These are phyloP conservation scores for Aureobasidium sp. DNA, from an alignment of 2,329 filamentous ascomycete species.

Conservation along the genomic window DNA sequence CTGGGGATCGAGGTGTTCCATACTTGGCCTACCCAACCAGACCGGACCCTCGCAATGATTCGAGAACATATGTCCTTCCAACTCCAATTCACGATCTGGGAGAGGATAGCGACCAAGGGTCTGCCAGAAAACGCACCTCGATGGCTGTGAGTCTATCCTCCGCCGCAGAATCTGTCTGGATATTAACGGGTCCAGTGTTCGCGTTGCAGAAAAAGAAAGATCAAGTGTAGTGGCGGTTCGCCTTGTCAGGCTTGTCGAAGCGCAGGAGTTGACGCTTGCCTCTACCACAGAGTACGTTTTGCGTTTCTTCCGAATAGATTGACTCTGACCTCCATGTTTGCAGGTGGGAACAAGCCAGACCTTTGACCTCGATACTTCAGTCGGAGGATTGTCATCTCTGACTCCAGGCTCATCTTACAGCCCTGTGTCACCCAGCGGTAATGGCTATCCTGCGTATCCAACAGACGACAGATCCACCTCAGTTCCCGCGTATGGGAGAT, in stretches of 20 bases:
- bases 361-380: not conserved
- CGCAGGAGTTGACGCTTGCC: slow-evolving; percentile 61
- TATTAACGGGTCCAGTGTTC: slow-evolving; percentile 55
- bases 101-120: slow-evolving; percentile 27
- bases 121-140: slow-evolving; percentile 5
- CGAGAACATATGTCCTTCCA: slow-evolving; percentile 16
- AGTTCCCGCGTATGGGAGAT: not conserved
- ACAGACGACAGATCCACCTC: not conserved
- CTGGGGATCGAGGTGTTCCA: not conserved
- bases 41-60: not conserved
- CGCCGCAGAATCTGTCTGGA: slow-evolving; percentile 36
- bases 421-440: not conserved
- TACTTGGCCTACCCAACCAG: not conserved
- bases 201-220: slow-evolving; percentile 87
- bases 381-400: not conserved
- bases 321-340: not conserved
- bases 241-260: slow-evolving; percentile 79
- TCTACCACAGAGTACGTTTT: slow-evolving; percentile 63
- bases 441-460: slow-evolving; percentile 3
- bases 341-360: slow-evolving; percentile 12
- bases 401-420: slow-evolving; percentile 8
- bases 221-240: slow-evolving; percentile 81
- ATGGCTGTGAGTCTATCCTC: slow-evolving; percentile 42
- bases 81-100: slow-evolving; percentile 25
- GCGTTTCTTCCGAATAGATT: not conserved